phyloP scores from a whole-genome alignment of 2,329 filamentous ascomycete genomes.

The Sporothrix euskadiensis region DNA sequence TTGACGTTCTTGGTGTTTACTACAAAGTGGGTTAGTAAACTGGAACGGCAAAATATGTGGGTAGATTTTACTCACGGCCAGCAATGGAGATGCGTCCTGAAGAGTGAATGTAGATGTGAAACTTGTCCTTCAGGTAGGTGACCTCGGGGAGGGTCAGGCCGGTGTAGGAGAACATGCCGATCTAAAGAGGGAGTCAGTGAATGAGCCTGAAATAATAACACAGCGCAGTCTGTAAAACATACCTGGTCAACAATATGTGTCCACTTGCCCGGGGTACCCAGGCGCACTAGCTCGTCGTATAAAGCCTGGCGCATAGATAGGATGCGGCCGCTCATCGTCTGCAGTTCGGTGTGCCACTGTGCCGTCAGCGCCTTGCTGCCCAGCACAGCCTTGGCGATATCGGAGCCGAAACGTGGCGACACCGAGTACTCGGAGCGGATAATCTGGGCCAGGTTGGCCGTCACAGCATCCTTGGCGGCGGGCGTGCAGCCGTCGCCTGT shows the following conservation, averaged over 20 bases:
- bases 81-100: constrained; percentile 98
- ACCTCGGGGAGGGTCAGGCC: constrained; percentile 75
- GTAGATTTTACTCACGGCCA: constrained; percentile 48
- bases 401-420: constrained; percentile 89
- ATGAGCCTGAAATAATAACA: not conserved
- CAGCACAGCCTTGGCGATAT: constrained; percentile 80
- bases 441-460: constrained; percentile 72
- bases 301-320: constrained; percentile 83
- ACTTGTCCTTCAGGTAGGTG: constrained; percentile 65
- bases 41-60: too few species aligned
- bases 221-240: not conserved
- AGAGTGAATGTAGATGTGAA: constrained; percentile 90
- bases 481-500: constrained; percentile 38
- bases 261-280: constrained; percentile 87
- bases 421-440: constrained; percentile 98
- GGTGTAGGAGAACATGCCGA: constrained; percentile 98
- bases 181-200: constrained; percentile 46
- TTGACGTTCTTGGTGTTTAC: constrained; percentile 88
- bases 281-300: constrained; percentile 75
- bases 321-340: constrained; percentile 94
- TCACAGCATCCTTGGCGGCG: constrained; percentile 57
- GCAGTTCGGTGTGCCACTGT: constrained; percentile 90
- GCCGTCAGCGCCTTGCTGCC: constrained; percentile 79
- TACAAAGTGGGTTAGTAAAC: not conserved
- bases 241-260: constrained; percentile 90